Percentiles rank a stretch among this genome's conserved stretches.
Evolutionary conservation across 768 basidiomycete genomes (phyloP).

Genomic region (Mycena amicta): DNA sequence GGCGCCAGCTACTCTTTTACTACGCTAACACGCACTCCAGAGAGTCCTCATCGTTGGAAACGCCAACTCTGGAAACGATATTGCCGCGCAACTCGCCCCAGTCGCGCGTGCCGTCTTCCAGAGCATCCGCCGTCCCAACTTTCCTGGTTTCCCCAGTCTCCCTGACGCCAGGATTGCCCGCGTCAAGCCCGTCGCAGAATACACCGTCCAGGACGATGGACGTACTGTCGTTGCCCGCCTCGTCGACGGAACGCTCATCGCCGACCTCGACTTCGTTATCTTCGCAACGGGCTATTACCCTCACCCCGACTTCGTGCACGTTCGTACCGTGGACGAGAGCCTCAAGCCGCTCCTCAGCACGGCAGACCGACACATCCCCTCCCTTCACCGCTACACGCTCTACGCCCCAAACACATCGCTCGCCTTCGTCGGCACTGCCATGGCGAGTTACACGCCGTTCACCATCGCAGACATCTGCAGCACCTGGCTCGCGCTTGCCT

Average conservation of each 20-base stretch:
- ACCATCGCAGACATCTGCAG: slow-evolving; percentile 35
- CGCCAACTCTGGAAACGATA: slow-evolving; percentile 39
- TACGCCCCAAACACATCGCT: slow-evolving; percentile 33
- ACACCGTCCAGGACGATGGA: not conserved
- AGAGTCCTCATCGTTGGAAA: slow-evolving; percentile 34
- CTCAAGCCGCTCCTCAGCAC: slow-evolving; percentile 25
- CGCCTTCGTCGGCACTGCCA: slow-evolving; percentile 32
- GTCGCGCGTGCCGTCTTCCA: slow-evolving; percentile 27
- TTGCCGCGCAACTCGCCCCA: slow-evolving; percentile 32
- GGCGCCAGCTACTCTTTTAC: not conserved
- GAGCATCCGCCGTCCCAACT: slow-evolving; percentile 30
- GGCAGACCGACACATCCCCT: slow-evolving; percentile 27
- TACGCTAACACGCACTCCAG: not conserved
- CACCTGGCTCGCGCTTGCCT: slow-evolving; percentile 35
- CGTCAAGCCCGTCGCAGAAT: slow-evolving; percentile 30
- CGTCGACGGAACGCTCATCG: slow-evolving; percentile 24
- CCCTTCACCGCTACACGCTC: slow-evolving; percentile 31
- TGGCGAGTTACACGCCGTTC: slow-evolving; percentile 36
- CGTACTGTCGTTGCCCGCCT: slow-evolving; percentile 25
- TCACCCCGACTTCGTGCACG: slow-evolving; percentile 28
- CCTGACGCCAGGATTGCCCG: slow-evolving; percentile 32
- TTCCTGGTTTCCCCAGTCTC: slow-evolving; percentile 33
- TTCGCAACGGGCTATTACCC: slow-evolving; percentile 38
- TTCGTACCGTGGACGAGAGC: slow-evolving; percentile 6
- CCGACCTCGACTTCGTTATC: slow-evolving; percentile 30